A percentile compares a stretch with the other conserved stretches of the same genome.
Evolutionary conservation across 352 stramenopile genomes (phyloP).

Genomic region (Phytophthora pisi): DNA sequence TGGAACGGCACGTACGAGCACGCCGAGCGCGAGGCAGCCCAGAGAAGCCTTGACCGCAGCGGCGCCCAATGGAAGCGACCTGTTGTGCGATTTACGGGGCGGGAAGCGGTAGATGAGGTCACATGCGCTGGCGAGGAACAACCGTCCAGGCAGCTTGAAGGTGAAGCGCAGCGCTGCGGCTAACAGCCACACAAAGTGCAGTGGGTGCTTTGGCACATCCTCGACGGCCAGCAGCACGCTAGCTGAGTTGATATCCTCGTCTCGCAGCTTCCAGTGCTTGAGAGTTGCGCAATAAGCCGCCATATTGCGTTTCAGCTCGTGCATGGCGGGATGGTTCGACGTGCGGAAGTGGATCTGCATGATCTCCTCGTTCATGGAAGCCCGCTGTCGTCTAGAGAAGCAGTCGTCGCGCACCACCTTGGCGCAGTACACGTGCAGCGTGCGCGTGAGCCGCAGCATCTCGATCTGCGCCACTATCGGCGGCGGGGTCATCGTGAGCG

Average conservation of each 20-base stretch:
- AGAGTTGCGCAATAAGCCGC: slow-evolving; percentile 60
- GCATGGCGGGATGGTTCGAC: slow-evolving; percentile 72
- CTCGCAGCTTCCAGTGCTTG: slow-evolving; percentile 63
- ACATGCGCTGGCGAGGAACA: slow-evolving; percentile 55
- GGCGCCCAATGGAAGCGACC: slow-evolving; percentile 27
- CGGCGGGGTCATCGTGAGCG: slow-evolving; percentile 66
- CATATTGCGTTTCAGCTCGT: slow-evolving; percentile 73
- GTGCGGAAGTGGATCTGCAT: slow-evolving; percentile 82
- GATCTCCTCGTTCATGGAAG: slow-evolving; percentile 83
- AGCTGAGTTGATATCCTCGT: slow-evolving; percentile 76
- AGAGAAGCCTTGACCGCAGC: slow-evolving; percentile 44
- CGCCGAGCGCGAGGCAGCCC: slow-evolving; percentile 41
- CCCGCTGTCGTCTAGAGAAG: slow-evolving; percentile 73
- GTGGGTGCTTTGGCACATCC: slow-evolving; percentile 45
- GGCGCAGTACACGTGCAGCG: slow-evolving; percentile 73
- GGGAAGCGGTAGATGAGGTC: slow-evolving; percentile 63
- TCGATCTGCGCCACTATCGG: slow-evolving; percentile 67
- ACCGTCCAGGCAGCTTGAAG: slow-evolving; percentile 42
- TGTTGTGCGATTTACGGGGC: slow-evolving; percentile 35
- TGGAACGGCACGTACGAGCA: slow-evolving; percentile 42
- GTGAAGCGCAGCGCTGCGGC: slow-evolving; percentile 47
- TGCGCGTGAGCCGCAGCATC: slow-evolving; percentile 66
- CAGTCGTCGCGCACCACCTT: slow-evolving; percentile 71
- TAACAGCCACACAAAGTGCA: slow-evolving; percentile 55
- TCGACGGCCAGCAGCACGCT: slow-evolving; percentile 44